Conservation (phyloP, 768 basidiomycete genomes). For the Boletus subcaerulescens region DNA sequence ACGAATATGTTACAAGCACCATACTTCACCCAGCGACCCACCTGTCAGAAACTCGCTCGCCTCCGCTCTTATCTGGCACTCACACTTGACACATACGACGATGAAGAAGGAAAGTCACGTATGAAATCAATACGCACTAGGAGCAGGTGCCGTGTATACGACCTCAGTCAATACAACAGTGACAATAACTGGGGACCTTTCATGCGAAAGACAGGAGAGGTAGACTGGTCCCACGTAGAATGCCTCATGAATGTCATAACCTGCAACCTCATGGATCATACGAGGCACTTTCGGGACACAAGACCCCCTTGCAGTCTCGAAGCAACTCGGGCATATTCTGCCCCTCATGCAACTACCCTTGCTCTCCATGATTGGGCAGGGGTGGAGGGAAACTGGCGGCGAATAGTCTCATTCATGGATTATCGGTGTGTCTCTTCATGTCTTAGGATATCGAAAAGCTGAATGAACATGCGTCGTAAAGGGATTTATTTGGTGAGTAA, state of each 20-base stretch:
- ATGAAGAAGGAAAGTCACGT: conserved; percentile 21
- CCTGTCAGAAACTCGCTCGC: conserved; percentile 38
- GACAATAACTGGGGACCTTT: conserved; percentile 63
- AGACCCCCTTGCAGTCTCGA: conserved; percentile 51
- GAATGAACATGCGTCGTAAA: conserved; percentile 1
- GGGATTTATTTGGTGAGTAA: conserved; percentile 26
- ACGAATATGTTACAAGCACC: conserved; percentile 35
- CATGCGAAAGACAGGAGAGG: conserved; percentile 31
- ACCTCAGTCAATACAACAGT: conserved; percentile 54
- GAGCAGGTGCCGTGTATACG: conserved; percentile 61
- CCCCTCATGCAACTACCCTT: conserved; percentile 38
- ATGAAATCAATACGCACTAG: conserved; percentile 37
- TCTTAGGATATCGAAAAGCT: conserved; percentile 32
- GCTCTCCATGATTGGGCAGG: conserved; percentile 64
- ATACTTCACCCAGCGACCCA: conserved; percentile 4
- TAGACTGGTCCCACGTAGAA: conserved; percentile 66
- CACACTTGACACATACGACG: conserved; percentile 35
- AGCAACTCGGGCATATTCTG: conserved; percentile 52
- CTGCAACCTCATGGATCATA: conserved; percentile 50
- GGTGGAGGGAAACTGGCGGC: conserved; percentile 69
- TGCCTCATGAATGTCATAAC: conserved; percentile 53
- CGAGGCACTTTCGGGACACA: conserved; percentile 33
- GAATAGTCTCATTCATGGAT: conserved; percentile 78
- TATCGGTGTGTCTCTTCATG: conserved; percentile 47
- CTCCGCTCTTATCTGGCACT: conserved; percentile 50